A percentile compares a stretch with the other conserved stretches of the same genome.
phyloP scores from a whole-genome alignment of 2,329 filamentous ascomycete genomes.

The Lecanicillium sp. region DNA sequence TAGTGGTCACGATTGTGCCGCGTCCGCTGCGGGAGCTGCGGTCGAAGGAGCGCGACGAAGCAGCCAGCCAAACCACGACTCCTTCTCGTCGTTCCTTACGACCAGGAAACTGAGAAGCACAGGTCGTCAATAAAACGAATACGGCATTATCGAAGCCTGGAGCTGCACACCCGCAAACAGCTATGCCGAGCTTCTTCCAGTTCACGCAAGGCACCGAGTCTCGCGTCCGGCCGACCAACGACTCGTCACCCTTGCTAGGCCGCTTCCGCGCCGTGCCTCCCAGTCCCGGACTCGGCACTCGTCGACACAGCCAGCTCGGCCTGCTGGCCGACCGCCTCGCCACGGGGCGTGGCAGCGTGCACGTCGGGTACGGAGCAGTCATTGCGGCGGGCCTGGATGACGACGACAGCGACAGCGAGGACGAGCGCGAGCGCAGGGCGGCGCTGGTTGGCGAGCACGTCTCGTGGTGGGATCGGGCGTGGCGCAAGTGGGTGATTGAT shows the following conservation, averaged over 20 bases:
- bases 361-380: slow-evolving; percentile 49
- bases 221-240: slow-evolving; percentile 37
- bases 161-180: slow-evolving; percentile 6
- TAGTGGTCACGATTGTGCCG: no score
- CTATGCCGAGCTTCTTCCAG: slow-evolving; percentile 59
- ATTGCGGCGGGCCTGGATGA: slow-evolving; percentile 35
- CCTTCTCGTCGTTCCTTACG: no score
- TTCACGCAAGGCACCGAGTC: slow-evolving; percentile 60
- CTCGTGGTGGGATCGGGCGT: slow-evolving; percentile 22
- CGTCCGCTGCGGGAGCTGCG: no score
- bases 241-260: slow-evolving; percentile 54
- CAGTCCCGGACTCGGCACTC: slow-evolving; percentile 21
- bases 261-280: slow-evolving; percentile 57
- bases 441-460: slow-evolving; percentile 17
- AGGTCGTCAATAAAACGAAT: no score
- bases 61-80: no score
- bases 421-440: slow-evolving; percentile 21
- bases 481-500: slow-evolving; percentile 35
- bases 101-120: no score
- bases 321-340: slow-evolving; percentile 28
- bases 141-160: no score
- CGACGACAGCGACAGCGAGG: slow-evolving; percentile 25
- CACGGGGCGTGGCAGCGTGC: slow-evolving; percentile 41
- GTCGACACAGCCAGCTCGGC: slow-evolving; percentile 28
- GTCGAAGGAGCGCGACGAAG: no score